Conservation (phyloP, 495 filamentous ascomycete species). For the Neurospora sp. region DNA sequence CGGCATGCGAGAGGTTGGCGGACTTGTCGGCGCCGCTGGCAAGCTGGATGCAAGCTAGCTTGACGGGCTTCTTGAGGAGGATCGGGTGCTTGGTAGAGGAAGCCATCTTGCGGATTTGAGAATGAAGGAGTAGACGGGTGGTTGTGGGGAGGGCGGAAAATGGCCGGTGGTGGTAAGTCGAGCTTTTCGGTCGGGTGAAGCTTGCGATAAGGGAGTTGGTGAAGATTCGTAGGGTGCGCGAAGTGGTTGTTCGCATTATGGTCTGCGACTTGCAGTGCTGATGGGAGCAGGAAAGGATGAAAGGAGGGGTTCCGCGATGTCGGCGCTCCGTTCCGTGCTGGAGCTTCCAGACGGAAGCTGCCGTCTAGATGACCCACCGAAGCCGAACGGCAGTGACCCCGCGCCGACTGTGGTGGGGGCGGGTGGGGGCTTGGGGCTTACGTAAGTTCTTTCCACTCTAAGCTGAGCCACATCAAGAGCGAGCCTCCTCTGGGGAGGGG, state of each 20-base stretch:
- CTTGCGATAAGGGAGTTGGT: background rate
- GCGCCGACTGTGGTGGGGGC: background rate
- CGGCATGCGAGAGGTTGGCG: constrained; percentile 72
- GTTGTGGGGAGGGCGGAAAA: background rate
- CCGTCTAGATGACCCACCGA: background rate
- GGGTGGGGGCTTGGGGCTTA: background rate
- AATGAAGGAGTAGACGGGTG: background rate
- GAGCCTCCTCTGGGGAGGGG: background rate
- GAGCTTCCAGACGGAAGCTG: background rate
- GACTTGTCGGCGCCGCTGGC: constrained; percentile 73
- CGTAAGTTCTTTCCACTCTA: background rate
- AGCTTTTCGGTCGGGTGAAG: background rate
- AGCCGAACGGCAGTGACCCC: background rate
- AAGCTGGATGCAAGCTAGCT: constrained; percentile 74
- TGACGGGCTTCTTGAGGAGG: constrained; percentile 60
- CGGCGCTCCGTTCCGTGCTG: background rate
- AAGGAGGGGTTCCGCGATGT: background rate
- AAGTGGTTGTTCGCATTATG: background rate
- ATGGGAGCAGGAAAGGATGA: background rate
- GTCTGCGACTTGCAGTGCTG: background rate
- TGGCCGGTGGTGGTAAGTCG: background rate
- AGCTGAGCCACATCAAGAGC: background rate
- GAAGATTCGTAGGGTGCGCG: background rate
- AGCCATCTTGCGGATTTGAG: constrained; percentile 30
- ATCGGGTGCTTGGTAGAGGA: constrained; percentile 40